Evolutionary conservation across 2,329 filamentous ascomycete genomes (phyloP).

Genomic region (Aulographum hederae): DNA sequence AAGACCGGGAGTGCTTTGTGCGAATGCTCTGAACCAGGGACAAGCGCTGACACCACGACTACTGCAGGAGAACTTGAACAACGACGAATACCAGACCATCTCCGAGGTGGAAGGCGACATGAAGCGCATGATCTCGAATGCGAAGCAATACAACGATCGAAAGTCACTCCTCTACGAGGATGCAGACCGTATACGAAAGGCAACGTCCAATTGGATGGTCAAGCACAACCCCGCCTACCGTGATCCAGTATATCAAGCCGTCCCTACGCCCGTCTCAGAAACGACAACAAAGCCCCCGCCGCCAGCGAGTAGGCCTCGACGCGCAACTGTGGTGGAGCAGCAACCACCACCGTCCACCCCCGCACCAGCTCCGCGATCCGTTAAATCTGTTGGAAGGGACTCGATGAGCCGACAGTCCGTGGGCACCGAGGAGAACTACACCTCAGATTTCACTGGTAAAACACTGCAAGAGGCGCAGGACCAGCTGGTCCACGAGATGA

Average conservation of each 20-base stretch:
- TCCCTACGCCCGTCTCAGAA: constrained; percentile 55
- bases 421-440: neutral
- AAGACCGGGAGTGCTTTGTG: constrained; percentile 1
- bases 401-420: neutral
- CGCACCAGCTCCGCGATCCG: neutral
- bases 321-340: too few species aligned
- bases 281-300: too few species aligned
- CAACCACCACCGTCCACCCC: too few species aligned
- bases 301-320: constrained; percentile 1
- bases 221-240: constrained; percentile 73
- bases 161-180: constrained; percentile 59
- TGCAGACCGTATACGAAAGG: constrained; percentile 72
- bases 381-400: neutral
- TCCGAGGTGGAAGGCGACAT: constrained; percentile 67
- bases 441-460: constrained; percentile 46
- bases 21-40: neutral
- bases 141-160: constrained; percentile 66
- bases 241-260: constrained; percentile 46
- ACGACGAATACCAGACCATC: constrained; percentile 49
- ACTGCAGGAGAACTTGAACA: constrained; percentile 44
- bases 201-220: constrained; percentile 74
- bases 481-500: constrained; percentile 59
- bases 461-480: constrained; percentile 75
- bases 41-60: constrained; percentile 8
- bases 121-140: constrained; percentile 75